Evolutionary conservation across 768 basidiomycete genomes (phyloP).

Genomic region (Pulveroboletus frians): DNA sequence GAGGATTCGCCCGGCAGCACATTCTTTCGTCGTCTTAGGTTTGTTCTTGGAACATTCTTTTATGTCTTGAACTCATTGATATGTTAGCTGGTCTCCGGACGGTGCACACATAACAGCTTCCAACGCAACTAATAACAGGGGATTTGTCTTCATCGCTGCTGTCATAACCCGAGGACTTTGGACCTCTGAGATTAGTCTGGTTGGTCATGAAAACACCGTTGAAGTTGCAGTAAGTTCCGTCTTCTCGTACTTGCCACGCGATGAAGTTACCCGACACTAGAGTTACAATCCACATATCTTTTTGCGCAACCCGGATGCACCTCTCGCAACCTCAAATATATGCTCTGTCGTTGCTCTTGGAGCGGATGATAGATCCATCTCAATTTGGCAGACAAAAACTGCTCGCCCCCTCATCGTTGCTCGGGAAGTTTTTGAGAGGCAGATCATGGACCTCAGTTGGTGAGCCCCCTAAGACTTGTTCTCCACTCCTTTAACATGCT

Average conservation of each 20-base stretch:
- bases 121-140: constrained; percentile 93
- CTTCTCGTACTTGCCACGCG: background rate
- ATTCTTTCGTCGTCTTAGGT: constrained; percentile 90
- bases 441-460: constrained; percentile 96
- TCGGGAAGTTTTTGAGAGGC: constrained; percentile 89
- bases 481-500: constrained; percentile 4
- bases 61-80: background rate
- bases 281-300: constrained; percentile 94
- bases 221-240: constrained; percentile 75
- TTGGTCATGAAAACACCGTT: constrained; percentile 96
- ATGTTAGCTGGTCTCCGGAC: constrained; percentile 90
- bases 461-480: constrained; percentile 33
- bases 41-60: constrained; percentile 1
- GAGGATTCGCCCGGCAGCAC: constrained; percentile 92
- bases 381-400: constrained; percentile 93
- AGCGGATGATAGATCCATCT: constrained; percentile 89
- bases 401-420: constrained; percentile 89
- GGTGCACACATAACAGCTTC: constrained; percentile 98
- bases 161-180: constrained; percentile 88
- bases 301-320: constrained; percentile 61
- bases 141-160: constrained; percentile 95
- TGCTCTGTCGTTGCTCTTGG: constrained; percentile 92
- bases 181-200: constrained; percentile 88
- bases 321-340: constrained; percentile 75
- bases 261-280: constrained; percentile 6